A percentile compares a stretch with the other conserved stretches of the same genome.
Conservation (phyloP, 495 filamentous ascomycete genomes). For the Hypomontagnella submonticulosa region DNA sequence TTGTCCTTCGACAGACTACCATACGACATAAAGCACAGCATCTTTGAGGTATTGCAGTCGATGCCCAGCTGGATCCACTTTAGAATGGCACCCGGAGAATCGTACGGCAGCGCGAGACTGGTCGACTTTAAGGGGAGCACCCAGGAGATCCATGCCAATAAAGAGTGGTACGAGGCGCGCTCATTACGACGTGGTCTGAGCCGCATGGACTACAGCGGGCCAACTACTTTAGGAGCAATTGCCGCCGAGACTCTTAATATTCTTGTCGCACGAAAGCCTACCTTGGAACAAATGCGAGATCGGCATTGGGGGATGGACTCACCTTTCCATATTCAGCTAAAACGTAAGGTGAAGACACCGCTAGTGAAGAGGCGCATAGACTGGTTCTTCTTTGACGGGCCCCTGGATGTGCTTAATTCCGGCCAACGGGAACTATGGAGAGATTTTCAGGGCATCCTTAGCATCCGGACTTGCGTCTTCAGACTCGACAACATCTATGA, state of each 20-base stretch:
- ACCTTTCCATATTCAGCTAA: not conserved
- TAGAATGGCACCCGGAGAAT: not conserved
- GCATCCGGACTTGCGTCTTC: slow-evolving; percentile 12
- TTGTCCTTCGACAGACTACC: slow-evolving; percentile 16
- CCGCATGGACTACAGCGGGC: not conserved
- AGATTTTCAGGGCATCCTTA: not conserved
- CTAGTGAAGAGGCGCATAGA: slow-evolving; percentile 8
- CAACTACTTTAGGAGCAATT: not conserved
- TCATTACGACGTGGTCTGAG: slow-evolving; percentile 11
- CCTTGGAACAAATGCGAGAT: not conserved
- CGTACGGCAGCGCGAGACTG: not conserved
- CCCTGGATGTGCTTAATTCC: not conserved
- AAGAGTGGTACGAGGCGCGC: slow-evolving; percentile 17
- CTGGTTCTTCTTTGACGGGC: slow-evolving; percentile 32
- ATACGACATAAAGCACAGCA: slow-evolving; percentile 1
- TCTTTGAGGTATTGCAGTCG: slow-evolving; percentile 16
- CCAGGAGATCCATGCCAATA: slow-evolving; percentile 15
- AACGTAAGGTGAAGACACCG: not conserved
- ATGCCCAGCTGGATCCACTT: slow-evolving; percentile 26
- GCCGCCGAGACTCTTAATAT: not conserved
- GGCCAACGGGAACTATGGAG: no score
- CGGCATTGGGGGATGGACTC: not conserved
- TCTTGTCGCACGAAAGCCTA: not conserved
- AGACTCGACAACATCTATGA: slow-evolving; percentile 22
- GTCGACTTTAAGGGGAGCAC: not conserved